These are phyloP conservation scores for Talaromyces marneffei DNA, from an alignment of 2,329 filamentous ascomycete species.

Conservation along the genomic window DNA sequence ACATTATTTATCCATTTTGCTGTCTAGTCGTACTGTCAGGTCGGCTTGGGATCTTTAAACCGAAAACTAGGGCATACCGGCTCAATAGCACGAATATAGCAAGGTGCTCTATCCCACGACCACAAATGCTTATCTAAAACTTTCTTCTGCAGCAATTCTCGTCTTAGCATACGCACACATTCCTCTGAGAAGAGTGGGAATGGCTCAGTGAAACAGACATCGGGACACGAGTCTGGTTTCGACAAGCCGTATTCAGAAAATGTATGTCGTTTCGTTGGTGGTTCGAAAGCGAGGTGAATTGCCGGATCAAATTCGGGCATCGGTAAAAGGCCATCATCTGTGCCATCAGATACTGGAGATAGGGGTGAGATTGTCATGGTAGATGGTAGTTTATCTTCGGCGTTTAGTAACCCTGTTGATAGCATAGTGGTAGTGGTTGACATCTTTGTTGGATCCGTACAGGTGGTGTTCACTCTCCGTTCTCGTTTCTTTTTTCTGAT, in stretches of 20 bases:
- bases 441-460: background rate
- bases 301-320: slow-evolving; percentile 1
- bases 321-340: background rate
- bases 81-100: slow-evolving; percentile 7
- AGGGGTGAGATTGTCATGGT: background rate
- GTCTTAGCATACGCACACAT: background rate
- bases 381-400: background rate
- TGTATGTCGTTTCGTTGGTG: background rate
- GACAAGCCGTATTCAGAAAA: background rate
- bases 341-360: background rate
- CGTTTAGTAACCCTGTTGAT: background rate
- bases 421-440: background rate
- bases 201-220: background rate
- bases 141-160: background rate
- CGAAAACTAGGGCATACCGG: background rate
- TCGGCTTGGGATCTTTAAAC: background rate
- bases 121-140: slow-evolving; percentile 1
- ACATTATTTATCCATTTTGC: background rate
- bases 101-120: slow-evolving; percentile 2
- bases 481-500: background rate
- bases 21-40: background rate
- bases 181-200: background rate
- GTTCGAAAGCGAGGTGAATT: background rate
- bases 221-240: background rate
- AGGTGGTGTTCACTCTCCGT: background rate